Base-by-base conservation (phyloP, 345 rosid genomes). In the Erucastrum elatum region DNA sequence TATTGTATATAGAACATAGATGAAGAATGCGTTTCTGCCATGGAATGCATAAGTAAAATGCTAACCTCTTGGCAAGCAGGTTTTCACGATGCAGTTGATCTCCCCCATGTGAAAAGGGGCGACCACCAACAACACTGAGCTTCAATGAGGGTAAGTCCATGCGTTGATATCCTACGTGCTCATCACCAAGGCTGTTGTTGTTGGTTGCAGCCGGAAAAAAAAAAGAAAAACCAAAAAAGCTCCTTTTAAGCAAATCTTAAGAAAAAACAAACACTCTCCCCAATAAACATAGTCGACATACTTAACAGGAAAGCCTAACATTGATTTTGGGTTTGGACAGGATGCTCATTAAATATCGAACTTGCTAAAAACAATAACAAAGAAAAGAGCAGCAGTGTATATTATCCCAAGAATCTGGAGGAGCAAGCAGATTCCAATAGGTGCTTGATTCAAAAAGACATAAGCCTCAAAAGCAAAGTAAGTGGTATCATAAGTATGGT, bases 71-170 rank as follows among this genome's bases (percentile, higher is more conserved):
- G 74, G 80, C 76, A 53, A 91, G 83, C 75, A 94, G 90, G 77
- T 64, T 84, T 64, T 84, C 84, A 37, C 92, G 86, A 80, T 82
- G 86, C 41, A 94, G 66, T 64, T 68, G 82, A 71, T 82, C 72
- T 7, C 97, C 97, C 0, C 94, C 98, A 82, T 85, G 84, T 51
- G 98, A 91, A 90, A 94, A 92, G 74, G 97, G 98, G 49, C 94
- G 87, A 70, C 94, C 98, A 81, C 98, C 98, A 68, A 89, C 89
- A 78, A 90, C 62, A 73, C 92, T 92, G 79, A 92, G 86, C 84
- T 94, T 92, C 25, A 82, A 58, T 6, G 67, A 35, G 63, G 93
- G 91, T 73, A 88, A 92, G 81, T 91, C 98, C 80, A 88, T 56
- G 77, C 87, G 93, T 56, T 69, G 68, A 75, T 90, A 91, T 68